Percentiles rank a stretch among this genome's conserved stretches.
Evolutionary conservation across 164 flowering plant genomes (phyloP).

Genomic region (Macadamia integrifolia): DNA sequence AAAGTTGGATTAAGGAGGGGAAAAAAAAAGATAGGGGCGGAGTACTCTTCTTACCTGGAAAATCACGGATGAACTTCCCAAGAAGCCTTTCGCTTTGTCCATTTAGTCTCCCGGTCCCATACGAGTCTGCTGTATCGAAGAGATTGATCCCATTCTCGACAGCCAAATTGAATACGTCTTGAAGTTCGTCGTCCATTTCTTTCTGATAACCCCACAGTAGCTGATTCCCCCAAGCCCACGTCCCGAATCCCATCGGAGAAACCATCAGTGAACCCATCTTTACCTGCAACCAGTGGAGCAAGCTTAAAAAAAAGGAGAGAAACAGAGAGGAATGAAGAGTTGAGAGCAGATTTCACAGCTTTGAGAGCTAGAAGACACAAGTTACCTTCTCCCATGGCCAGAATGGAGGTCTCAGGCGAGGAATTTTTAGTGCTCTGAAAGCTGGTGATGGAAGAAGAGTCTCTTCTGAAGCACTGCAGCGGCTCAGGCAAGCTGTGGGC

Average conservation of each 20-base stretch:
- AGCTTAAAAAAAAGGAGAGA: background rate
- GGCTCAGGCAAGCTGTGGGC: slow-evolving; percentile 14
- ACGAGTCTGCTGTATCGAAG: slow-evolving; percentile 95
- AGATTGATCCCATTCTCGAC: slow-evolving; percentile 78
- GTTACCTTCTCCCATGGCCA: slow-evolving; percentile 71
- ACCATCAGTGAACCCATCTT: slow-evolving; percentile 77
- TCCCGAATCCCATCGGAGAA: slow-evolving; percentile 96
- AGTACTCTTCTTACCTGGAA: slow-evolving; percentile 32
- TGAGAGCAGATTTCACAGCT: no score
- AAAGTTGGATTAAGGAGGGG: background rate
- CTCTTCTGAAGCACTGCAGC: slow-evolving; percentile 21
- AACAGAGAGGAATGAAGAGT: no score
- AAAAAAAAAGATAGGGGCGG: slow-evolving; percentile 1
- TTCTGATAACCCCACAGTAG: slow-evolving; percentile 90
- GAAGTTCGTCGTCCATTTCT: slow-evolving; percentile 77
- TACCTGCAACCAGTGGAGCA: slow-evolving; percentile 33
- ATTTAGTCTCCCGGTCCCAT: slow-evolving; percentile 82
- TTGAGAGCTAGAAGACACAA: background rate
- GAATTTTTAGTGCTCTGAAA: slow-evolving; percentile 29
- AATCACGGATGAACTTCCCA: slow-evolving; percentile 77
- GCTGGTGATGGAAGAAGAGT: slow-evolving; percentile 20
- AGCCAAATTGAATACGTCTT: slow-evolving; percentile 66
- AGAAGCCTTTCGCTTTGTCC: slow-evolving; percentile 92
- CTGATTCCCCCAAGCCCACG: slow-evolving; percentile 99
- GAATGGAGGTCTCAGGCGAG: slow-evolving; percentile 31